Conservation (phyloP, 163 green algal genomes). For the Coccomyxa subellipsoidea region DNA sequence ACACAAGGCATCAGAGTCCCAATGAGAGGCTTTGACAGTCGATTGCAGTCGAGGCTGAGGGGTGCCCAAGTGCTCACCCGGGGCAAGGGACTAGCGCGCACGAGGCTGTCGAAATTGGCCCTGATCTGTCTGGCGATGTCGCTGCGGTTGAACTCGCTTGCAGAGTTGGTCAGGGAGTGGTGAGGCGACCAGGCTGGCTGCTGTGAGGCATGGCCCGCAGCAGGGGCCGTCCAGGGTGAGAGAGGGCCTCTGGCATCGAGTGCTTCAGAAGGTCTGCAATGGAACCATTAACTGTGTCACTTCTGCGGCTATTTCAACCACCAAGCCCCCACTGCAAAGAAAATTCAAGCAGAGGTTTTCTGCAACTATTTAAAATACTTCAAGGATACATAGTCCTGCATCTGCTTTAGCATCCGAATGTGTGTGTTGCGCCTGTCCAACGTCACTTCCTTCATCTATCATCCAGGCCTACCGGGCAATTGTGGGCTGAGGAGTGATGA, state of each 20-base stretch:
- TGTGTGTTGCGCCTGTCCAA: neutral
- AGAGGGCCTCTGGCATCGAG: neutral
- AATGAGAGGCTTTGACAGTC: neutral
- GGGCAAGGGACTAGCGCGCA: conserved; percentile 35
- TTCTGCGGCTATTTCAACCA: too few species aligned
- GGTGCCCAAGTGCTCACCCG: neutral
- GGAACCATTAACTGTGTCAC: too few species aligned
- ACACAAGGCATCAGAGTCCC: neutral
- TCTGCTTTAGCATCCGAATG: neutral
- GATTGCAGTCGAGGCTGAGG: neutral
- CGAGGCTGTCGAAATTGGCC: conserved; percentile 39
- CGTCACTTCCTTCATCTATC: neutral
- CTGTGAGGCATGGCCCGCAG: neutral
- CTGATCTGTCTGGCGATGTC: conserved; percentile 38
- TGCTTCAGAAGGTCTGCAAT: neutral
- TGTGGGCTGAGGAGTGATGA: neutral
- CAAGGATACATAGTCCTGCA: too few species aligned
- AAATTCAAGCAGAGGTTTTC: too few species aligned
- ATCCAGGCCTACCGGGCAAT: neutral
- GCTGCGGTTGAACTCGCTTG: conserved; percentile 22
- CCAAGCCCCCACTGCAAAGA: too few species aligned
- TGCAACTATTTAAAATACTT: too few species aligned
- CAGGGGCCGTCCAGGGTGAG: neutral
- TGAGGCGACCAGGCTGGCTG: conserved; percentile 6
- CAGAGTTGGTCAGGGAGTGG: conserved; percentile 2